Percentiles rank a stretch among this genome's conserved stretches.
phyloP scores from a whole-genome alignment of 768 basidiomycete species.

The Boletus speciosus region DNA sequence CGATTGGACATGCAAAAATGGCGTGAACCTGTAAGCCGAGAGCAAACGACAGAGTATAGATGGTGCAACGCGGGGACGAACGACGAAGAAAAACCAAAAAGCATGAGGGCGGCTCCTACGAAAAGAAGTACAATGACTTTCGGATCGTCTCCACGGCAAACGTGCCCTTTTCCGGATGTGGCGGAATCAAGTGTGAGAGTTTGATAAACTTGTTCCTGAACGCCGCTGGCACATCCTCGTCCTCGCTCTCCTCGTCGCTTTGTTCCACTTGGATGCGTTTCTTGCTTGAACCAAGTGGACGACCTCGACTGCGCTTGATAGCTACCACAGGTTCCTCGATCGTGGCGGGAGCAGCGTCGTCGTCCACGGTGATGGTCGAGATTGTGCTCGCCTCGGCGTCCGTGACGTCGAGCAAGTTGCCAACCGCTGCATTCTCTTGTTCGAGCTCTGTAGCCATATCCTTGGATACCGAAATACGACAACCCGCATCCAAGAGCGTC shows the following conservation, averaged over 20 bases:
- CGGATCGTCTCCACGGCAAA: constrained; percentile 85
- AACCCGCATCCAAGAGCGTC: constrained; percentile 43
- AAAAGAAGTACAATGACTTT: constrained; percentile 90
- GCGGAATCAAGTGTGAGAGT: constrained; percentile 72
- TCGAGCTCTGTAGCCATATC: constrained; percentile 35
- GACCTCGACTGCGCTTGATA: constrained; percentile 16
- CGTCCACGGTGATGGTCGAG: constrained; percentile 18
- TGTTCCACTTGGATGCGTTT: constrained; percentile 12
- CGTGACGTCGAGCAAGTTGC: constrained; percentile 36
- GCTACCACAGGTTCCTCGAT: not conserved
- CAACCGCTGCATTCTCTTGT: constrained; percentile 22
- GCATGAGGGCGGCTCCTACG: constrained; percentile 38
- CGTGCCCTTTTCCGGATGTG: constrained; percentile 76
- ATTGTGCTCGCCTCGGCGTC: constrained; percentile 36
- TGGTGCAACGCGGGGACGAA: not conserved
- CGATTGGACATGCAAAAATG: not conserved
- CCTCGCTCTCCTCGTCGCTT: constrained; percentile 11
- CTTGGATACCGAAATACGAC: constrained; percentile 39
- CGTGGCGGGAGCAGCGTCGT: not conserved
- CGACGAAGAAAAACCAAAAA: too few species aligned
- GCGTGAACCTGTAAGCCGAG: not conserved
- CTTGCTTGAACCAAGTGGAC: constrained; percentile 18
- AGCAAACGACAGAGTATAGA: not conserved
- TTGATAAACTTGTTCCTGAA: constrained; percentile 63
- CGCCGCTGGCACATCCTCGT: constrained; percentile 24